phyloP scores from a whole-genome alignment of 805 yeast species.

The Wickerhamiella cacticola region DNA sequence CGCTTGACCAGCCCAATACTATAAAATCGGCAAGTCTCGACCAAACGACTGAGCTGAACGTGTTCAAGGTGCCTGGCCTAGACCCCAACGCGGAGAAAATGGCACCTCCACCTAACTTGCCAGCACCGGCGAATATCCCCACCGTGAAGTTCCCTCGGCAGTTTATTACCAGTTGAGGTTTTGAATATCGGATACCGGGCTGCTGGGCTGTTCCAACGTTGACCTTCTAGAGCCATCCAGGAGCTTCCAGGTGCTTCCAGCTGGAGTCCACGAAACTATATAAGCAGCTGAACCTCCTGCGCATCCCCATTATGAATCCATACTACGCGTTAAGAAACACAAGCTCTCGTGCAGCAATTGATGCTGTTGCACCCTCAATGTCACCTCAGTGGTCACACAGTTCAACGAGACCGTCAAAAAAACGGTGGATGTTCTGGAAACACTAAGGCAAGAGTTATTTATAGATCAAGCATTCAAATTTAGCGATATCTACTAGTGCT shows the following conservation, averaged over 20 bases:
- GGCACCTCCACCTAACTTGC: conserved; percentile 9
- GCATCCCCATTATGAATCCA: background rate
- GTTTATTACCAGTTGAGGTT: background rate
- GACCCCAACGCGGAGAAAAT: conserved; percentile 13
- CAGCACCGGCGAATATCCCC: conserved; percentile 15
- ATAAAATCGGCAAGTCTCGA: conserved; percentile 11
- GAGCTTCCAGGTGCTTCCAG: background rate
- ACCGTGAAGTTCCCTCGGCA: conserved; percentile 8
- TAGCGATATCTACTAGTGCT: no score
- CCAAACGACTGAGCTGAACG: conserved; percentile 15
- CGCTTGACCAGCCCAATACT: background rate
- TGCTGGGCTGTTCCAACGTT: background rate
- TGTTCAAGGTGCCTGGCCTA: conserved; percentile 18
- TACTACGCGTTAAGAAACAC: background rate
- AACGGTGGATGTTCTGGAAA: background rate
- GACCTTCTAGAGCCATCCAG: background rate
- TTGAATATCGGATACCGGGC: background rate
- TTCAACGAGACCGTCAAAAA: background rate
- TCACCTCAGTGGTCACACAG: conserved; percentile 3
- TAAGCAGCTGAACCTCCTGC: background rate
- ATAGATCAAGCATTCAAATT: background rate
- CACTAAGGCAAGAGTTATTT: background rate
- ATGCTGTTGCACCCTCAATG: background rate
- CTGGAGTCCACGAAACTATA: background rate
- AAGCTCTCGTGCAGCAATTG: background rate